Evolutionary conservation across 176 grass and related monocot species (phyloP).

Genomic region (Dendrocalamus sinicus): DNA sequence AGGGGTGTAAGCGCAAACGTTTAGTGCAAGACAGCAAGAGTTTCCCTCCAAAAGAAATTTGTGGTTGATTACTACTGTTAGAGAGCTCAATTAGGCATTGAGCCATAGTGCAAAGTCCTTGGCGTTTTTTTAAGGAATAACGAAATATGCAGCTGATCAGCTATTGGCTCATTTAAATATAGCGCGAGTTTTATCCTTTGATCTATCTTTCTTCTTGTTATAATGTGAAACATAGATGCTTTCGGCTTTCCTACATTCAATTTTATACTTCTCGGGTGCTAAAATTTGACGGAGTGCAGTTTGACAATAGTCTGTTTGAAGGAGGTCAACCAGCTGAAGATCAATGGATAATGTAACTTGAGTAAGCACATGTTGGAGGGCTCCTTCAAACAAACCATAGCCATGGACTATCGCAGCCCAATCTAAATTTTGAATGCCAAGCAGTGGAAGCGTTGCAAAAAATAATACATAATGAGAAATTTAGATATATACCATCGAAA

Average conservation of each 20-base stretch:
- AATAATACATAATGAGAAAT: not conserved
- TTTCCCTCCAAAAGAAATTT: conserved; percentile 25
- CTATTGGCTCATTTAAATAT: conserved; percentile 10
- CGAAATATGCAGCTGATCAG: not conserved
- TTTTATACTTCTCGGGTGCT: not conserved
- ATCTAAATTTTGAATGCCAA: not conserved
- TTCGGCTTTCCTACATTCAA: too few relatives aligned
- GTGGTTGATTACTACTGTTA: conserved; percentile 4
- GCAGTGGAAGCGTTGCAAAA: not conserved
- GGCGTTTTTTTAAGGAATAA: not conserved
- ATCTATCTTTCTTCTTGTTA: not conserved
- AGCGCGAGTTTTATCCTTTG: not conserved
- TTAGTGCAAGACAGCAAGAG: conserved; percentile 19
- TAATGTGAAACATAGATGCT: not conserved
- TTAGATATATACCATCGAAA: too few relatives aligned
- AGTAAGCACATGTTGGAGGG: not conserved
- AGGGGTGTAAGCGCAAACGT: not conserved
- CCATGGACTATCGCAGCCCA: not conserved
- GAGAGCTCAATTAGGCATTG: conserved; percentile 56
- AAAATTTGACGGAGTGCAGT: not conserved
- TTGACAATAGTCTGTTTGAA: not conserved
- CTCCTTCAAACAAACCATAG: conserved; percentile 30
- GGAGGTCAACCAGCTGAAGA: not conserved
- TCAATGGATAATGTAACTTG: not conserved
- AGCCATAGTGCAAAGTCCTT: conserved; percentile 31